Evolutionary conservation across 805 yeast species (phyloP).

Genomic region (Alloascoidea africana): DNA sequence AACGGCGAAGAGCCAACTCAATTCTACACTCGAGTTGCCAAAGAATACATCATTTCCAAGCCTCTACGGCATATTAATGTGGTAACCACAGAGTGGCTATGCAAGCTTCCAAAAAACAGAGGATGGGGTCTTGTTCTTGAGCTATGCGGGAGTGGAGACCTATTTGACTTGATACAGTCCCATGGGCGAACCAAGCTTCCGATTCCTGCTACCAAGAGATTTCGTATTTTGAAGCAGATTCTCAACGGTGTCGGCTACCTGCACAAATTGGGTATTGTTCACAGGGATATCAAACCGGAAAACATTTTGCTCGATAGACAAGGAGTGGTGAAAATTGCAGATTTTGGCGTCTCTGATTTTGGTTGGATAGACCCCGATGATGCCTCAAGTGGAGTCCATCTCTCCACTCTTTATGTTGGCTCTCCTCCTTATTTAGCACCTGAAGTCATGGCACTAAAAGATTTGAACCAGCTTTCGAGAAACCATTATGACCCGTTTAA

Average conservation of each 20-base stretch:
- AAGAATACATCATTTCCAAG: constrained; percentile 50
- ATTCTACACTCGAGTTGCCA: constrained; percentile 47
- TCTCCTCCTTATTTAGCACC: constrained; percentile 77
- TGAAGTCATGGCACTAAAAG: constrained; percentile 44
- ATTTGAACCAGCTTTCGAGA: constrained; percentile 13
- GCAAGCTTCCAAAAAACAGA: constrained; percentile 38
- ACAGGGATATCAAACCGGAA: constrained; percentile 65
- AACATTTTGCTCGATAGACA: constrained; percentile 42
- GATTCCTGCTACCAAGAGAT: constrained; percentile 32
- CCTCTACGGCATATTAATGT: constrained; percentile 38
- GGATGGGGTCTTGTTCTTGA: constrained; percentile 73
- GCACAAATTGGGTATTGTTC: constrained; percentile 54
- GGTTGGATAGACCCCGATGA: constrained; percentile 37
- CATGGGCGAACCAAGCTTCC: constrained; percentile 36
- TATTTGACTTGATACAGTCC: constrained; percentile 37
- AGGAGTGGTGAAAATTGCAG: constrained; percentile 56
- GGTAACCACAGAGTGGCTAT: constrained; percentile 35
- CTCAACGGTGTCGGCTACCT: constrained; percentile 43
- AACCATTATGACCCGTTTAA: constrained; percentile 41
- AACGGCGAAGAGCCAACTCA: constrained; percentile 46
- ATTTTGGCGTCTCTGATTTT: constrained; percentile 61
- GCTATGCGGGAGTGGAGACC: constrained; percentile 44
- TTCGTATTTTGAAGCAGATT: constrained; percentile 57
- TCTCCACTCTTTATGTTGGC: constrained; percentile 40
- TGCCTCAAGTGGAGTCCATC: constrained; percentile 23